These are phyloP conservation scores for Ustilago lituana DNA, from an alignment of 1,284 basidiomycete genomes.

Conservation along the genomic window DNA sequence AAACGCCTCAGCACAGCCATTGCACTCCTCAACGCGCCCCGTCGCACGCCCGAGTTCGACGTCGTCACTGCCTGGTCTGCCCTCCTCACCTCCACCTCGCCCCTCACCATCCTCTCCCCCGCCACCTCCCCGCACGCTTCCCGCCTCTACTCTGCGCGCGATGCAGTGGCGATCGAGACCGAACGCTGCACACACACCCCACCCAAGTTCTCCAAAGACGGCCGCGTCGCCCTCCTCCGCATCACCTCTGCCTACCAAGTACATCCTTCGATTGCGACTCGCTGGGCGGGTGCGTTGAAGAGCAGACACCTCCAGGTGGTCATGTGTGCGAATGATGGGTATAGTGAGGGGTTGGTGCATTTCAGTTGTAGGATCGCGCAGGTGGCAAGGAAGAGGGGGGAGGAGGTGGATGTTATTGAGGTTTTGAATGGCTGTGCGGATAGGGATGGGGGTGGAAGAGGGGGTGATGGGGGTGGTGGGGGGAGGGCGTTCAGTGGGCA, in stretches of 20 bases:
- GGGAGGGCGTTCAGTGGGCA: slow-evolving; percentile 51
- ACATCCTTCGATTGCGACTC: slow-evolving; percentile 54
- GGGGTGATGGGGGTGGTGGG: slow-evolving; percentile 15
- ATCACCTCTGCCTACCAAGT: slow-evolving; percentile 52
- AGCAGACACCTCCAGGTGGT: slow-evolving; percentile 53
- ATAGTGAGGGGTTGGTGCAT: slow-evolving; percentile 26
- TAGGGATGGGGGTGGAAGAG: slow-evolving; percentile 25
- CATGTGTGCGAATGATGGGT: slow-evolving; percentile 57
- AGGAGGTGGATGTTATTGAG: slow-evolving; percentile 52
- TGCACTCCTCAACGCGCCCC: slow-evolving; percentile 52
- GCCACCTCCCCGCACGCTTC: slow-evolving; percentile 27
- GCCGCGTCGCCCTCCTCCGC: slow-evolving; percentile 47
- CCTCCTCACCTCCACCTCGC: slow-evolving; percentile 27
- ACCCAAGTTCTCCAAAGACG: slow-evolving; percentile 56
- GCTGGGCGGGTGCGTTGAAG: slow-evolving; percentile 52
- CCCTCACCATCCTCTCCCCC: slow-evolving; percentile 41
- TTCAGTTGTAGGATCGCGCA: slow-evolving; percentile 48
- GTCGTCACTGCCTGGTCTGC: slow-evolving; percentile 44
- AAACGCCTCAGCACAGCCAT: slow-evolving; percentile 47
- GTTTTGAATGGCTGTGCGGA: slow-evolving; percentile 51
- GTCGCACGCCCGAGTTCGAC: slow-evolving; percentile 48
- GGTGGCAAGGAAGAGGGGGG: slow-evolving; percentile 33
- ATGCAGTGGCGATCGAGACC: slow-evolving; percentile 42
- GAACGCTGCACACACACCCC: slow-evolving; percentile 56
- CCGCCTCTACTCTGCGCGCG: slow-evolving; percentile 41